These are phyloP conservation scores for Suillus lakei DNA, from an alignment of 768 basidiomycete genomes.

Conservation along the genomic window DNA sequence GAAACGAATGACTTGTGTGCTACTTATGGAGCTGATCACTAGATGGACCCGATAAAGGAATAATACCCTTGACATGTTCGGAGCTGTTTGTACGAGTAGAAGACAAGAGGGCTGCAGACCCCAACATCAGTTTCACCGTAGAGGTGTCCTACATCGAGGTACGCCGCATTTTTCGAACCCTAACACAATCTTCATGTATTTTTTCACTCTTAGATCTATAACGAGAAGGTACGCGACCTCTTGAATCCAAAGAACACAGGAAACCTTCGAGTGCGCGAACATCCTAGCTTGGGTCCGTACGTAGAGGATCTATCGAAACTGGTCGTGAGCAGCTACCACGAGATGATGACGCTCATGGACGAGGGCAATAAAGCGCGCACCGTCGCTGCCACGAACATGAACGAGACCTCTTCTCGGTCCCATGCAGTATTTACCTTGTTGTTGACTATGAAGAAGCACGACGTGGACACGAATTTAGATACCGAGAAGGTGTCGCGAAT, in stretches of 20 bases:
- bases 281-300: conserved; percentile 95
- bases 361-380: conserved; percentile 99
- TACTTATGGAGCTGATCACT: conserved; percentile 13
- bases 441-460: conserved; percentile 90
- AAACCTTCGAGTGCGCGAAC: conserved; percentile 95
- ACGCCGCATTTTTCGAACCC: conserved; percentile 17
- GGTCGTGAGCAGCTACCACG: conserved; percentile 87
- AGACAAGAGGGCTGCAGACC: conserved; percentile 61
- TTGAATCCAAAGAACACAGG: conserved; percentile 97
- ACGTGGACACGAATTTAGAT: conserved; percentile 82
- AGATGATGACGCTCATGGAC: conserved; percentile 99
- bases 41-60: conserved; percentile 97
- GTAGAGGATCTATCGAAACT: conserved; percentile 97
- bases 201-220: conserved; percentile 71
- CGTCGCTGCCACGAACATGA: conserved; percentile 99
- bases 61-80: conserved; percentile 94
- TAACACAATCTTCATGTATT: conserved; percentile 6
- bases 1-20: conserved; percentile 10
- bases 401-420: conserved; percentile 97
- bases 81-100: conserved; percentile 89
- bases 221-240: conserved; percentile 97
- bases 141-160: conserved; percentile 99
- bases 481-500: conserved; percentile 99
- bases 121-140: conserved; percentile 82
- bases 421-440: conserved; percentile 98